Conservation (phyloP, 768 basidiomycete species). For the Paxillus rubicundulus region DNA sequence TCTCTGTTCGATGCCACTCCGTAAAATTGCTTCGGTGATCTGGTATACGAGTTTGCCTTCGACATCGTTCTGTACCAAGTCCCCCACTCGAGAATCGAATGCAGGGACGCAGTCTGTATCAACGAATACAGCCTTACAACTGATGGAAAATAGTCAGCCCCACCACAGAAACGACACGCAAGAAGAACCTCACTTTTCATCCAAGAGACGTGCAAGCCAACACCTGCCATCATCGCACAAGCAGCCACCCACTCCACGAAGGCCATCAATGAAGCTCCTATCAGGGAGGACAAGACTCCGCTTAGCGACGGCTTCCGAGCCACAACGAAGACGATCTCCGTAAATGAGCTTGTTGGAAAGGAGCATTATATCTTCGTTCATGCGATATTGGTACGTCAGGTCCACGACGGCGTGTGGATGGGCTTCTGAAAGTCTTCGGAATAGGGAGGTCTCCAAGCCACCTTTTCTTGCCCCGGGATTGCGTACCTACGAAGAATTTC, state of each 20-base stretch:
- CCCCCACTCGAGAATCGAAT: constrained; percentile 76
- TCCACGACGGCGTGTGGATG: constrained; percentile 86
- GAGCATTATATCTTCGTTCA: constrained; percentile 95
- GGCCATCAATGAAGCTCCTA: constrained; percentile 36
- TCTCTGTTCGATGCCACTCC: constrained; percentile 59
- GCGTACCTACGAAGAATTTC: constrained; percentile 58
- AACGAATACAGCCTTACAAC: constrained; percentile 88
- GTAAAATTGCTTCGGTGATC: constrained; percentile 61
- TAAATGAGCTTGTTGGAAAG: constrained; percentile 89
- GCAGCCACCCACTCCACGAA: constrained; percentile 40
- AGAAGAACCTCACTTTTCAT: constrained; percentile 53
- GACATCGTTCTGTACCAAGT: constrained; percentile 83
- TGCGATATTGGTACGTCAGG: constrained; percentile 86
- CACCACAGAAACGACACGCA: background rate
- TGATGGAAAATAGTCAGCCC: constrained; percentile 26
- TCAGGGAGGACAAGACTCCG: constrained; percentile 55
- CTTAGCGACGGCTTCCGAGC: constrained; percentile 66
- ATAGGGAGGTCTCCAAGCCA: constrained; percentile 87
- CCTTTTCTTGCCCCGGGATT: constrained; percentile 75
- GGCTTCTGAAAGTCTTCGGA: constrained; percentile 82
- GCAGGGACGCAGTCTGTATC: constrained; percentile 86
- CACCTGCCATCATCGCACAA: constrained; percentile 43
- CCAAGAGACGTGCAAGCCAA: constrained; percentile 68
- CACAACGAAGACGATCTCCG: constrained; percentile 71
- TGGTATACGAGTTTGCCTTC: constrained; percentile 74